Base-by-base conservation (phyloP, 768 basidiomycete genomes). In the Mycena metata region DNA sequence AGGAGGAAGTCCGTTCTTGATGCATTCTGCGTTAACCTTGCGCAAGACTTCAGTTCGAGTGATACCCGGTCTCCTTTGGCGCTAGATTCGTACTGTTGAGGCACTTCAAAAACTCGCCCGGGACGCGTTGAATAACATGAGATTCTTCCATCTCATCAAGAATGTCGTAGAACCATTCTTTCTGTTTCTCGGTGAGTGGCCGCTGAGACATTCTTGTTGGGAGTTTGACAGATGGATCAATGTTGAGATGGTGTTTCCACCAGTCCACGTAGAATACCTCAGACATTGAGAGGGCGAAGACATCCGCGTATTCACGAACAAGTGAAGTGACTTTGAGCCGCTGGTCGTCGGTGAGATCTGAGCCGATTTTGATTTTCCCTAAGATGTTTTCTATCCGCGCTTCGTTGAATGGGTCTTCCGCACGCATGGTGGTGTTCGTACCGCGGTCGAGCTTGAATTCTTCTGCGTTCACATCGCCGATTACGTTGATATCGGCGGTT, bases 371-470 rank as follows among this genome's bases (percentile, higher is more conserved):
- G 15, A 79, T 63, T 6, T 55, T 55, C 3, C 59, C 24, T 1
- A 75, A 43, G 0, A 79, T 70, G 23, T 66, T 54, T 6, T 59
- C 61, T 0, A 79, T 71, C 0, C 77, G 66, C 0, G 46, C 57
- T 3, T 75, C 67, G 6, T 76, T 42, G 49, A 69, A 75, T 1
- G 76, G 76, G 12, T 72, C 67, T 0, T 68, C 71, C 3, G 36
- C 21, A 3, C 74, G 57, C 60, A 49, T 56, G 5, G 57, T 35
- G 16, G 19, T 60, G 21, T 66, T 66, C 0, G 57, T 60, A 4
- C 64, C 64, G 41, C 64, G 56, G 41, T 66, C 64, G 2, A 66
- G 2, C 24, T 45, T 51, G 49, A 66, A 66, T 52, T 54, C 57
- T 0, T 50, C 24, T 0, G 41, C 8, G 30, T 30, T 58, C 9